These are phyloP conservation scores for Olyra latifolia DNA, from an alignment of 176 grass and related monocot species.

Conservation along the genomic window DNA sequence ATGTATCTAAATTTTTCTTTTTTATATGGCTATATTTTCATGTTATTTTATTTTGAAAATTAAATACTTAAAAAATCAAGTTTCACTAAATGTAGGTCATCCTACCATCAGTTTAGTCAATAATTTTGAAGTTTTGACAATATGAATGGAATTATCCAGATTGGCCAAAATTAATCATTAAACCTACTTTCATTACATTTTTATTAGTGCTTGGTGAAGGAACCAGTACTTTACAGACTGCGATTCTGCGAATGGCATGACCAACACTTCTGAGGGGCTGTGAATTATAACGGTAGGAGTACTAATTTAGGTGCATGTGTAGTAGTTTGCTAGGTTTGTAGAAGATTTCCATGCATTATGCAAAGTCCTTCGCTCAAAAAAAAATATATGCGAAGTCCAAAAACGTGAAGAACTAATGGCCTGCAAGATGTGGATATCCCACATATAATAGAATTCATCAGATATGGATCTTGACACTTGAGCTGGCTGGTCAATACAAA, in stretches of 20 bases:
- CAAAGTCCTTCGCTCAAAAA: no score
- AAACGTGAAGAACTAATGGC: background rate
- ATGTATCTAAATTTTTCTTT: no score
- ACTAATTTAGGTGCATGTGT: background rate
- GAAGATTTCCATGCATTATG: background rate
- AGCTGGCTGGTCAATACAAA: background rate
- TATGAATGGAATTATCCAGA: no score
- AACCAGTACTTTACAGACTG: background rate
- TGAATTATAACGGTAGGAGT: background rate
- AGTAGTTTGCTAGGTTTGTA: background rate
- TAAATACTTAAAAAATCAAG: no score
- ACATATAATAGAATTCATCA: background rate
- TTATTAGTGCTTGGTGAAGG: no score
- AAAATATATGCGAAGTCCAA: background rate
- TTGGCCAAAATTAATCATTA: background rate
- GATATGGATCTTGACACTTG: background rate
- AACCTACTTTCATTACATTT: background rate
- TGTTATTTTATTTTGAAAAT: no score
- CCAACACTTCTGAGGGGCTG: no score
- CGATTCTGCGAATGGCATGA: background rate
- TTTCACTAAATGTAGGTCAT: no score
- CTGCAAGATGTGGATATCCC: background rate
- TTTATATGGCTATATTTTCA: no score
- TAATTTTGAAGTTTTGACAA: no score
- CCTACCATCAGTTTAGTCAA: no score